Evolutionary conservation across 2,329 filamentous ascomycete genomes (phyloP).

Genomic region (Cladobotryum protrusum): DNA sequence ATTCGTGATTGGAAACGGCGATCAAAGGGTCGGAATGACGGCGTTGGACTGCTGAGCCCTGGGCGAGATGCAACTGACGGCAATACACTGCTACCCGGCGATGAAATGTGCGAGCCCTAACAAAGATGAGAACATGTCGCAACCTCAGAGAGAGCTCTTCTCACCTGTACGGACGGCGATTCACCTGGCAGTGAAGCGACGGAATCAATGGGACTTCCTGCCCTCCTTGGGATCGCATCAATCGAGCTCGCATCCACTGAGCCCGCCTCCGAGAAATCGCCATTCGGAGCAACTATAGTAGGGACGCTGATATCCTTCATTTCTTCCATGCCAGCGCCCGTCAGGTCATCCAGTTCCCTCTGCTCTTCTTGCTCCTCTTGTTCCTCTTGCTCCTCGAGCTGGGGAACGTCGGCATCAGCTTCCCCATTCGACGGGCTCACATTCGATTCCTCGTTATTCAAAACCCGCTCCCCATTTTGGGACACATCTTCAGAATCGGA

Average conservation of each 20-base stretch:
- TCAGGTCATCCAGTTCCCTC: background rate
- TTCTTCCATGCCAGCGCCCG: slow-evolving; percentile 9
- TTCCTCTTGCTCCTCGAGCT: slow-evolving; percentile 16
- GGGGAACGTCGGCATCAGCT: slow-evolving; percentile 13
- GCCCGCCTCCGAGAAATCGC: slow-evolving; percentile 45
- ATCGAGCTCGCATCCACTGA: slow-evolving; percentile 41
- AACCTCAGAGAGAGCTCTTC: slow-evolving; percentile 16
- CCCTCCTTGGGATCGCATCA: slow-evolving; percentile 47
- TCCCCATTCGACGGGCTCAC: background rate
- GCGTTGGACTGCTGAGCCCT: slow-evolving; percentile 63
- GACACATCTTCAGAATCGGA: slow-evolving; percentile 42
- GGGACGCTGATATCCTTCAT: slow-evolving; percentile 34
- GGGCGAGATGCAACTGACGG: slow-evolving; percentile 63
- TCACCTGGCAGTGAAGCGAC: slow-evolving; percentile 72
- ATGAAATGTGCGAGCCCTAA: slow-evolving; percentile 56
- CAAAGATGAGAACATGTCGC: slow-evolving; percentile 21
- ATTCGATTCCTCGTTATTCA: slow-evolving; percentile 38
- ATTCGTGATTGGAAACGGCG: slow-evolving; percentile 88
- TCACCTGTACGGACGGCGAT: slow-evolving; percentile 74
- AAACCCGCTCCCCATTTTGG: slow-evolving; percentile 32
- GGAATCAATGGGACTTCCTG: slow-evolving; percentile 63
- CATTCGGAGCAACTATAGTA: slow-evolving; percentile 36
- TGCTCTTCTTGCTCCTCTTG: background rate
- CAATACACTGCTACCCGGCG: slow-evolving; percentile 68
- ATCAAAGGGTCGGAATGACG: slow-evolving; percentile 88